Evolutionary conservation across 176 grass and related monocot species (phyloP).

Genomic region (Oryza coarctata): DNA sequence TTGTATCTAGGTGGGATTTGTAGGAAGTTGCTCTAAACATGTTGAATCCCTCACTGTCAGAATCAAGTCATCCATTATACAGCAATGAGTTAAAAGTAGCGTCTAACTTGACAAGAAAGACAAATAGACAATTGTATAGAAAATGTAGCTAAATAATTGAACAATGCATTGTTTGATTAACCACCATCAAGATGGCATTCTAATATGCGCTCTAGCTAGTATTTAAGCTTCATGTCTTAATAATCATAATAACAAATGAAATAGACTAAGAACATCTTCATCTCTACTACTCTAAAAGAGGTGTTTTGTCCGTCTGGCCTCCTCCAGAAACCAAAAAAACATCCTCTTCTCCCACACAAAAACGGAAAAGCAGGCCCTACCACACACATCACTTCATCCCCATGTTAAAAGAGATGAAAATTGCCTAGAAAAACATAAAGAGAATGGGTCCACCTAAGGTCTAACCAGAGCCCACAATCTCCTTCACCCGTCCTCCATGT

Average conservation of each 20-base stretch:
- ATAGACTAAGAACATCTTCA: neutral
- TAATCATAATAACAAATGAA: neutral
- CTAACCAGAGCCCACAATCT: no score
- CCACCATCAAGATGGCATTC: neutral
- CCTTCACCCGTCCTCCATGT: no score
- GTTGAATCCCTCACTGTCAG: neutral
- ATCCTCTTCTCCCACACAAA: no score
- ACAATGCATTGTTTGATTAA: neutral
- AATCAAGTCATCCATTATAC: neutral
- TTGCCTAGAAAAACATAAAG: no score
- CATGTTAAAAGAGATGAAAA: no score
- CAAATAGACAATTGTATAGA: neutral
- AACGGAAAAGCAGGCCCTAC: no score
- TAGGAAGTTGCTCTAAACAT: neutral
- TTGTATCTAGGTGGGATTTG: neutral
- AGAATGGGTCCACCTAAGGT: no score
- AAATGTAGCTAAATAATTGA: neutral
- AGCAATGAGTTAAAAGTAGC: neutral
- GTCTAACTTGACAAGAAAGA: neutral
- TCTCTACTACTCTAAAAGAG: no score
- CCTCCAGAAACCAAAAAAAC: no score
- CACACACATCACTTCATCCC: no score
- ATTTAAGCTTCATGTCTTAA: no score
- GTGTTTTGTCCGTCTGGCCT: no score
- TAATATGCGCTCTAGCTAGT: neutral